Conservation (phyloP, 257 asterid genomes). For the Nicotiana noctiflora region DNA sequence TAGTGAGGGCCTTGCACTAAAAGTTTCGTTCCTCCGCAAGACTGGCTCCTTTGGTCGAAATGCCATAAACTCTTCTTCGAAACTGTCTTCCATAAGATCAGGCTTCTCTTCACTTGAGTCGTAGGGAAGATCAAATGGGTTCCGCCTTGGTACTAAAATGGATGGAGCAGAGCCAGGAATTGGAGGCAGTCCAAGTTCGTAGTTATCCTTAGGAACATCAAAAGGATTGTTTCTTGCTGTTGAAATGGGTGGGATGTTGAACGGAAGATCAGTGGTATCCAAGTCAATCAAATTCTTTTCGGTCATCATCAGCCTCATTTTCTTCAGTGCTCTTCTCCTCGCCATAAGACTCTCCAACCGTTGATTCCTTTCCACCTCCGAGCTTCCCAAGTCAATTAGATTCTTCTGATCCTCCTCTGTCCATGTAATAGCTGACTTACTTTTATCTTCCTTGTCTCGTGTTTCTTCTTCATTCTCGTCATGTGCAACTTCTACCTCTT, state of each 20-base stretch:
- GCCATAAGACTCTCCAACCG: conserved; percentile 77
- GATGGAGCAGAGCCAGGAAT: conserved; percentile 97
- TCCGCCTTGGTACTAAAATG: conserved; percentile 52
- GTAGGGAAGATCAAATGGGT: conserved; percentile 86
- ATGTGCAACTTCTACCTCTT: conserved; percentile 39
- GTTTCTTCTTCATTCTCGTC: conserved; percentile 56
- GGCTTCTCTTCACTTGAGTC: conserved; percentile 85
- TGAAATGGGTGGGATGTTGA: conserved; percentile 51
- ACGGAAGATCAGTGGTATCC: conserved; percentile 62
- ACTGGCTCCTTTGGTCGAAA: conserved; percentile 45
- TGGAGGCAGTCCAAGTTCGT: conserved; percentile 56
- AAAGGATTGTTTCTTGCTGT: conserved; percentile 71
- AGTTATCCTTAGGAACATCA: conserved; percentile 43
- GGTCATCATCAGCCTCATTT: conserved; percentile 34
- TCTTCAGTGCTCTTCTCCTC: conserved; percentile 77
- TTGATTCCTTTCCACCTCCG: conserved; percentile 81
- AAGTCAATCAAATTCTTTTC: conserved; percentile 75
- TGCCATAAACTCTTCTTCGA: conserved; percentile 51
- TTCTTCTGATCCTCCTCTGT: conserved; percentile 93
- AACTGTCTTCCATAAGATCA: conserved; percentile 60
- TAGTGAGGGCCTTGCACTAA: conserved; percentile 51
- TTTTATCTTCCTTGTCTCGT: conserved; percentile 40
- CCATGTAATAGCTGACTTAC: conserved; percentile 60
- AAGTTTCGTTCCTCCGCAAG: conserved; percentile 69
- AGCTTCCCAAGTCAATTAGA: conserved; percentile 84